A percentile compares a stretch with the other conserved stretches of the same genome.
phyloP scores from a whole-genome alignment of 225 moss, liverwort and hornwort species.

The Neckera pumila region DNA sequence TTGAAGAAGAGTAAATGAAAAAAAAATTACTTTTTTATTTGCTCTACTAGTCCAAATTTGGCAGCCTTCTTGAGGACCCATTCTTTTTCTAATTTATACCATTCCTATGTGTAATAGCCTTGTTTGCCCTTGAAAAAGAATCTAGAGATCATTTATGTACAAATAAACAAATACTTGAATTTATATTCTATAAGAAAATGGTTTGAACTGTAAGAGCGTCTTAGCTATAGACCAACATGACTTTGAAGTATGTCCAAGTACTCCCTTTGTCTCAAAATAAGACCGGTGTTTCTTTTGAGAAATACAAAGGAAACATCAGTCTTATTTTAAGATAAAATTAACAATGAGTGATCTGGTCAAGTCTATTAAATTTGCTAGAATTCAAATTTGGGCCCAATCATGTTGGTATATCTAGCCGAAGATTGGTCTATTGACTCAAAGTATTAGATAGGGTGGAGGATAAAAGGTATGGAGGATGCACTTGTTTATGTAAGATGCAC shows the following conservation, averaged over 20 bases:
- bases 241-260: not conserved
- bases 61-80: no score
- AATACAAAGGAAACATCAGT: no score
- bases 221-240: not conserved
- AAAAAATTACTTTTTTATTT: no score
- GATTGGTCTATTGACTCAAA: not conserved
- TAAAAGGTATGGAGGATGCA: not conserved
- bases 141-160: not conserved
- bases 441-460: not conserved
- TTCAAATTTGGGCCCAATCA: not conserved
- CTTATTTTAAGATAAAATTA: no score
- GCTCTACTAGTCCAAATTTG: accelerated
- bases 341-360: not conserved
- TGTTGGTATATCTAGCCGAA: not conserved
- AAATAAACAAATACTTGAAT: not conserved
- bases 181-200: not conserved
- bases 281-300: no score
- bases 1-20: not conserved
- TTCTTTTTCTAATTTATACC: not conserved
- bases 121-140: not conserved
- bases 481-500: not conserved
- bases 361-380: not conserved
- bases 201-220: not conserved
- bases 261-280: no score
- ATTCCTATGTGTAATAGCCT: not conserved